Conservation (phyloP, 768 basidiomycete species). For the Cantharellus cinnabarinus region DNA sequence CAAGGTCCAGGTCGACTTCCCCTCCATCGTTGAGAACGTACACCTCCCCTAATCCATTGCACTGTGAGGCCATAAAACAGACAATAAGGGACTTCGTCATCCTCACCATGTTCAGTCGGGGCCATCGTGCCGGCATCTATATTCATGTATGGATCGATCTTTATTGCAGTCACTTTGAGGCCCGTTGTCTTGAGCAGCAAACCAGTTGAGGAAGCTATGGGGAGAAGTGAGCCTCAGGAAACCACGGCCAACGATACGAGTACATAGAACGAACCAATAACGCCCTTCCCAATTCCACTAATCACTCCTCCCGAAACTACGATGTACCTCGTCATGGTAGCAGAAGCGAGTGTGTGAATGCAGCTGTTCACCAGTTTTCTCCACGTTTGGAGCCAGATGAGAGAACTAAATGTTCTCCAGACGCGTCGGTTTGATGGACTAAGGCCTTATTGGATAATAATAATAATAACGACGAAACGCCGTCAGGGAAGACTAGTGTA, state of each 20-base stretch:
- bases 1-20: constrained; percentile 92
- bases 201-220: constrained; percentile 82
- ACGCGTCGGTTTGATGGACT: no score
- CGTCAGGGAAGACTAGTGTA: no score
- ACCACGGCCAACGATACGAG: background rate
- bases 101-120: constrained; percentile 89
- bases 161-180: constrained; percentile 94
- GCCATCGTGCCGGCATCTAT: constrained; percentile 99
- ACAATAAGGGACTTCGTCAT: background rate
- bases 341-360: background rate
- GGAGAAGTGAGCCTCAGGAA: background rate
- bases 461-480: no score
- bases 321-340: constrained; percentile 81
- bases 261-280: constrained; percentile 50
- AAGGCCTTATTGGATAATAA: no score
- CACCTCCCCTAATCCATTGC: constrained; percentile 51
- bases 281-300: constrained; percentile 97
- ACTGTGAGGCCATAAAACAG: background rate
- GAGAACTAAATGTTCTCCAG: no score
- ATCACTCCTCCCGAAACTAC: constrained; percentile 93
- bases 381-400: no score
- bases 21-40: constrained; percentile 97
- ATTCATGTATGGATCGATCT: constrained; percentile 99
- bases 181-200: constrained; percentile 87
- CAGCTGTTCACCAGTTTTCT: no score